Evolutionary conservation across 129 eudicot genomes (phyloP), one percentile per base, ranked within the genome.

Genomic region (Escallonia herrerae): DNA sequence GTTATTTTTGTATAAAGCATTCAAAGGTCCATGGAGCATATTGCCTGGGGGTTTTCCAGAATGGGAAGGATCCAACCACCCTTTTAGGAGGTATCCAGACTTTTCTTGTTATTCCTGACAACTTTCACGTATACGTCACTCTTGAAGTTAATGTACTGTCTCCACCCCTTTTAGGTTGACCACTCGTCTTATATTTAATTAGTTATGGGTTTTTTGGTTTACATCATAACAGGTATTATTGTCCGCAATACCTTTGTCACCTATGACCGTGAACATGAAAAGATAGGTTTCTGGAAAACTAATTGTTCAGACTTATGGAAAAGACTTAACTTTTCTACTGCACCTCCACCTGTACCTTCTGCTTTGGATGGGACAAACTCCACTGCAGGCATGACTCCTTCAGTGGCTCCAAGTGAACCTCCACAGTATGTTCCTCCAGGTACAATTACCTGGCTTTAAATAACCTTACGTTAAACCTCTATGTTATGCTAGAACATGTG

Each of bases 281-380:
- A 80, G 70, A 78, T 94, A 67, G 99, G 99, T n/a, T 94, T 94
- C 68, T 94, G 95, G 99, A 94, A 94, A 83, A 94, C 97, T 8
- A 94, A 89, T 66, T 94, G 99, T 60, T 89, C 99, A 15, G 90
- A 86, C 43, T 68, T 94, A 79, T 94, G 97, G 97, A 84, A 79
- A 66, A 82, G 79, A 64, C 90, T 94, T 69, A 77, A 84, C 56
- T 63, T 69, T 54, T 51, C 93, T 47, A 74, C 56, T 65, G 77
- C 63, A 11, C 75, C 94, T 12, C 82, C 91, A 7, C 81, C 63
- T 8, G 66, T 55, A 5, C 77, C 91, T 67, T 68, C 90, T 45
- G 75, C 83, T 41, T 44, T 66, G 54, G 48, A 73, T 61, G 68
- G 72, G 45, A 72, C 74, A 40, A 77, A 70, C 75, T 64, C 87